A percentile compares a stretch with the other conserved stretches of the same genome.
Conservation (phyloP, 1,139 yeast genomes). For the Zygoascus meyerae region DNA sequence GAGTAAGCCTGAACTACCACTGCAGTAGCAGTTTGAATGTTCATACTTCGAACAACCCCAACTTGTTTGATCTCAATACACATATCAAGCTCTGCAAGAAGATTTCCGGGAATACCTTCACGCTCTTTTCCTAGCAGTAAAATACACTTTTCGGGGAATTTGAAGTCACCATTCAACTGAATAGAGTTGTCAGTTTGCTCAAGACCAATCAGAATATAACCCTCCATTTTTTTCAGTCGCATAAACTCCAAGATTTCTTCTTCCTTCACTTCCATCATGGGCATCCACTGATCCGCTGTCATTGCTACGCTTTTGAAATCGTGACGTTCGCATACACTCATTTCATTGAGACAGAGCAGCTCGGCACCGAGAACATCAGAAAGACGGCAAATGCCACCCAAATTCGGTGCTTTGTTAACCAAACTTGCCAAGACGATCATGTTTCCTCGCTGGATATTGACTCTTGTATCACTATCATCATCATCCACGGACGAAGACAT, state of each 20-base stretch:
- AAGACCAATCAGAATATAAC: constrained; percentile 80
- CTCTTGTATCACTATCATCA: constrained; percentile 28
- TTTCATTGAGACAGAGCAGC: constrained; percentile 66
- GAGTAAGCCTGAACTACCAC: constrained; percentile 89
- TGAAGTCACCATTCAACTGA: constrained; percentile 53
- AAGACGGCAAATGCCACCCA: constrained; percentile 89
- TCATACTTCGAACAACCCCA: constrained; percentile 91
- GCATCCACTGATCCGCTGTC: constrained; percentile 95
- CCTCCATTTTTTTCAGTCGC: constrained; percentile 61
- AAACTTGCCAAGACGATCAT: constrained; percentile 80
- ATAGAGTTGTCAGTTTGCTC: constrained; percentile 90
- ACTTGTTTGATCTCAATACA: constrained; percentile 90
- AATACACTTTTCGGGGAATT: constrained; percentile 74
- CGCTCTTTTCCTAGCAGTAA: constrained; percentile 79
- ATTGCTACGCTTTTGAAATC: constrained; percentile 87
- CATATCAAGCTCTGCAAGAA: constrained; percentile 73
- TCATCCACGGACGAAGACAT: constrained; percentile 57
- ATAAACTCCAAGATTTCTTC: constrained; percentile 52
- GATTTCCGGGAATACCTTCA: constrained; percentile 86
- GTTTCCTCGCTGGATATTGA: constrained; percentile 55
- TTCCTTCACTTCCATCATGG: constrained; percentile 67
- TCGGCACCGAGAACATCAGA: constrained; percentile 94
- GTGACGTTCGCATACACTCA: constrained; percentile 52
- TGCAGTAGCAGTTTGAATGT: constrained; percentile 94
- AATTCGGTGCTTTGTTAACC: constrained; percentile 86